Percentiles rank a stretch among this genome's conserved stretches.
Evolutionary conservation across 164 flowering plant genomes (phyloP).

Genomic region (Vitis rupestris): DNA sequence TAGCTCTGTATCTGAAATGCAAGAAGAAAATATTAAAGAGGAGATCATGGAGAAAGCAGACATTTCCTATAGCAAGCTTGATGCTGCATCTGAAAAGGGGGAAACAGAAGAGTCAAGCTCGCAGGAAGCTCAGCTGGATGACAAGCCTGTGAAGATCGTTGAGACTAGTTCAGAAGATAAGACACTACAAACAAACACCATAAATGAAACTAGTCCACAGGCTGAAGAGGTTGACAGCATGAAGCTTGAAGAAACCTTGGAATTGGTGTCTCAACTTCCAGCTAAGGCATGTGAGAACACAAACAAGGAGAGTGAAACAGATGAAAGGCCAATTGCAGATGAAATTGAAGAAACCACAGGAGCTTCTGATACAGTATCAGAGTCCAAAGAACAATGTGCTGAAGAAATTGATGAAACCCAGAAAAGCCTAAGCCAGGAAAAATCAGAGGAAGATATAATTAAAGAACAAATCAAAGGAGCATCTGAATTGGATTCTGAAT

Average conservation of each 20-base stretch:
- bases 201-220: conserved; percentile 5
- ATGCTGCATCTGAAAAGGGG: conserved; percentile 1
- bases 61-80: neutral
- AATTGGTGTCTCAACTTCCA: conserved; percentile 7
- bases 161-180: neutral
- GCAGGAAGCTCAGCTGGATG: neutral
- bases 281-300: conserved; percentile 6
- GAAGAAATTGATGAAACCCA: conserved; percentile 7
- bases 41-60: conserved; percentile 10
- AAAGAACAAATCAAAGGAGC: conserved; percentile 12
- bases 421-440: conserved; percentile 2
- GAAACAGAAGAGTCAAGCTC: neutral
- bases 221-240: neutral
- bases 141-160: neutral
- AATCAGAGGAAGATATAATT: conserved; percentile 2
- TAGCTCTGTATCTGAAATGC: neutral
- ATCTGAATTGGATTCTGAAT: conserved; percentile 6
- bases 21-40: conserved; percentile 7
- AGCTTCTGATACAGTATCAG: conserved; percentile 2
- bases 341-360: conserved; percentile 6
- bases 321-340: conserved; percentile 8
- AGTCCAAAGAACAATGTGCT: conserved; percentile 2
- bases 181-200: neutral
- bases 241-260: conserved; percentile 12
- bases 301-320: conserved; percentile 4